Evolutionary conservation across 768 basidiomycete genomes (phyloP).

Genomic region (Pisolithus orientalis): DNA sequence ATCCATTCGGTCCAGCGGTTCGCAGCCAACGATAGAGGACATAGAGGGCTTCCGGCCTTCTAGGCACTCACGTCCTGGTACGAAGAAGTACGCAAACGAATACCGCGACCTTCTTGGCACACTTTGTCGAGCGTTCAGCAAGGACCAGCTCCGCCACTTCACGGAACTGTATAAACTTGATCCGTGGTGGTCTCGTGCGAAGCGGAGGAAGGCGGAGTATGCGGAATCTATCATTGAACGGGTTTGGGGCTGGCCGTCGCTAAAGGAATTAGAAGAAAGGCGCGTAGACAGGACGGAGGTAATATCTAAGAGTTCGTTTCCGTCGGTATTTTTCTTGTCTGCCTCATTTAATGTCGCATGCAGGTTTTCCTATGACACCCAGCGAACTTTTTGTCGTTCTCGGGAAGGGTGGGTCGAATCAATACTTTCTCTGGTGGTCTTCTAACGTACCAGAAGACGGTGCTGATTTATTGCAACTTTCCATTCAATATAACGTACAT

Average conservation of each 20-base stretch:
- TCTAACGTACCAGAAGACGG: constrained; percentile 44
- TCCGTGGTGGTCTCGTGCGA: constrained; percentile 26
- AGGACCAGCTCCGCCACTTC: constrained; percentile 53
- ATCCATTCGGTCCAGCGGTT: constrained; percentile 39
- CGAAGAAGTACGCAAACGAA: constrained; percentile 42
- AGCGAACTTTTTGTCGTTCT: constrained; percentile 64
- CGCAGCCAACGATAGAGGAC: constrained; percentile 51
- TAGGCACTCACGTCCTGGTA: constrained; percentile 33
- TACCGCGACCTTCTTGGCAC: constrained; percentile 49
- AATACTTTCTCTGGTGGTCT: constrained; percentile 4
- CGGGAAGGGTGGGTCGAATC: constrained; percentile 48
- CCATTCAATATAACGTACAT: constrained; percentile 55
- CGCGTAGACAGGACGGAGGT: constrained; percentile 46
- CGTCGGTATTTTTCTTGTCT: neutral
- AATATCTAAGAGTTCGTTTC: constrained; percentile 37
- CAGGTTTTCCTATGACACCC: constrained; percentile 53
- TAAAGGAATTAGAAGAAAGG: constrained; percentile 45
- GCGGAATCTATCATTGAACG: constrained; percentile 54
- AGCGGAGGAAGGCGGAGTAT: constrained; percentile 33
- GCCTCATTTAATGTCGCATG: neutral
- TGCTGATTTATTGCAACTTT: constrained; percentile 49
- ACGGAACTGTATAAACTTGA: constrained; percentile 41
- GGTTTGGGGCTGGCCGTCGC: constrained; percentile 64
- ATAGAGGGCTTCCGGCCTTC: constrained; percentile 51
- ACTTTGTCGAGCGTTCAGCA: constrained; percentile 58